Percentiles rank a stretch among this genome's conserved stretches.
Evolutionary conservation across 2,329 filamentous ascomycete species (phyloP).

Genomic region (Nemania abortiva): DNA sequence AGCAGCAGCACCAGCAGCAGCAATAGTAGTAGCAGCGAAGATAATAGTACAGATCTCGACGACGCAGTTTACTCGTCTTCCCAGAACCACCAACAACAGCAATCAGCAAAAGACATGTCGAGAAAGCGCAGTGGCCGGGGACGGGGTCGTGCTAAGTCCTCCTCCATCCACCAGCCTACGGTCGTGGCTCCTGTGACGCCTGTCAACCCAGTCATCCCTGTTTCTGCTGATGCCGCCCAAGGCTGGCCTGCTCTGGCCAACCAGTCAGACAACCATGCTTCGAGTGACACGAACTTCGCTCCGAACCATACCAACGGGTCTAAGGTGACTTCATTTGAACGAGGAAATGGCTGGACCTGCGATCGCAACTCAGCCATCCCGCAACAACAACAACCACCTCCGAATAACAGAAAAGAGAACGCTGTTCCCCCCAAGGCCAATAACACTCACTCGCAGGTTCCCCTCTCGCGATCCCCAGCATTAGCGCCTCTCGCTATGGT

Average conservation of each 20-base stretch:
- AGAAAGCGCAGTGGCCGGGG: slow-evolving; percentile 50
- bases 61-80: slow-evolving; percentile 29
- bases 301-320: slow-evolving; percentile 39
- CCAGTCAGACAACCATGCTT: slow-evolving; percentile 40
- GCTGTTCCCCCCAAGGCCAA: slow-evolving; percentile 24
- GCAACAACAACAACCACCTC: slow-evolving; percentile 12
- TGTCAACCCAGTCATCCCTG: slow-evolving; percentile 18
- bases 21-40: slow-evolving; percentile 2
- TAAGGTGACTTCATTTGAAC: slow-evolving; percentile 37
- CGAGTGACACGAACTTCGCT: slow-evolving; percentile 45
- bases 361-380: slow-evolving; percentile 32
- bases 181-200: slow-evolving; percentile 20
- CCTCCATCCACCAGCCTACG: slow-evolving; percentile 32
- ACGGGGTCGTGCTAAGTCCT: slow-evolving; percentile 44
- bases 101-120: slow-evolving; percentile 42
- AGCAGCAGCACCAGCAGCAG: slow-evolving; percentile 4
- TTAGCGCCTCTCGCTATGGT: slow-evolving; percentile 40
- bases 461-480: slow-evolving; percentile 33
- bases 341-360: slow-evolving; percentile 33
- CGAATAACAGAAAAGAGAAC: slow-evolving; percentile 43
- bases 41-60: slow-evolving; percentile 33
- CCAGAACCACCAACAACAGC: slow-evolving; percentile 33
- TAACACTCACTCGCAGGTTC: slow-evolving; percentile 16
- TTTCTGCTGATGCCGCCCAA: slow-evolving; percentile 29
- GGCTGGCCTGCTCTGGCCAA: slow-evolving; percentile 31